Base-by-base conservation (phyloP, 129 eudicot genomes). In the Lactuca sativa region DNA sequence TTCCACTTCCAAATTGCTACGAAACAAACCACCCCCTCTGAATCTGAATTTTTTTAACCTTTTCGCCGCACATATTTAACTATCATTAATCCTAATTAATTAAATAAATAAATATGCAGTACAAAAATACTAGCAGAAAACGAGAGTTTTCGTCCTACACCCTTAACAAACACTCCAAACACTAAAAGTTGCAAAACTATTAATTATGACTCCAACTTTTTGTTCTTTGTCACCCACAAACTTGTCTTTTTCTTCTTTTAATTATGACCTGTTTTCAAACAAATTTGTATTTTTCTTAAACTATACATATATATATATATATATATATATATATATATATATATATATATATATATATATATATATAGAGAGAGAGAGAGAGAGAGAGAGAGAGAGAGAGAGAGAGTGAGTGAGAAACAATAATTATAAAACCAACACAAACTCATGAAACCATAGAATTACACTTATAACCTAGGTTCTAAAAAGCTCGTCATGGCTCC, bases 1-100 rank as follows among this genome's bases (percentile, higher is more conserved):
- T 88, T 85, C 95, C 85, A 58, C 44, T 69, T 88, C 95, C 95
- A 88, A 88, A 85, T 62, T 64, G 59, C 95, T 77, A 84, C 3
- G 66, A 62, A 69, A 82, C 95, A 88, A 88, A 81, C 43, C 59
- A 43, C 68, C 65, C 60, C 72, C 78, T 56, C 49, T 60, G 49
- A 65, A 33, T 60, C 71, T 59, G 78, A 55, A 70, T 72, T 66
- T 7, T 84, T 73, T 82, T 76, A 73, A 77, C 86, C 79, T 81
- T 79, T 85, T 79, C 85, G 84, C 83, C 86, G 82, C 82, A 76
- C 71, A 25, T 52, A 59, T 59, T 76, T 68, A 5, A 5, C 44
- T 40, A 40, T 3, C 37, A 59, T 74, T 65, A 53, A 17, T 74
- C 72, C 58, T 3, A n/a, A 47, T 40, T 33, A 4, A 38, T 49